Conservation (phyloP, 768 basidiomycete species). For the Rhodotorula graminis region DNA sequence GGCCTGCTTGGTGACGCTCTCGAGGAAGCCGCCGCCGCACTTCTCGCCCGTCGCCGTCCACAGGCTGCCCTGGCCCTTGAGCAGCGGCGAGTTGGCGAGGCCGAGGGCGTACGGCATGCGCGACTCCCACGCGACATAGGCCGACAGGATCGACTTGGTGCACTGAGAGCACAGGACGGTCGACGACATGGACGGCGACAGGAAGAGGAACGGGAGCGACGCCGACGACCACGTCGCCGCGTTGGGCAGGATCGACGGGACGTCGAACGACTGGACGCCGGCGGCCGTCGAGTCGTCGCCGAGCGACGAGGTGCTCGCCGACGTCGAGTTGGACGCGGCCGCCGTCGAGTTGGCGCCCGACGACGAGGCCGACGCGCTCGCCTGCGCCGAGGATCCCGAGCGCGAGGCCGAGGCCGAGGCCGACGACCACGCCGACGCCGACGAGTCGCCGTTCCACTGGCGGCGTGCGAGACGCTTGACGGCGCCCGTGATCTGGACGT, state of each 20-base stretch:
- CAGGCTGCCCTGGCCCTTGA: constrained; percentile 62
- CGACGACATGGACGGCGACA: constrained; percentile 55
- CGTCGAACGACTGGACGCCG: constrained; percentile 11
- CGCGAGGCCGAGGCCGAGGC: background rate
- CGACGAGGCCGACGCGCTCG: background rate
- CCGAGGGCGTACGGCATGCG: constrained; percentile 67
- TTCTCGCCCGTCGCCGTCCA: constrained; percentile 60
- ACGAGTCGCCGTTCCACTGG: background rate
- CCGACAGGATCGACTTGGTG: constrained; percentile 66
- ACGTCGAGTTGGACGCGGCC: background rate
- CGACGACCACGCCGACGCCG: background rate
- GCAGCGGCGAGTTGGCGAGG: constrained; percentile 59
- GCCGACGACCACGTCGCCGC: constrained; percentile 53
- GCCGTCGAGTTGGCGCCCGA: background rate
- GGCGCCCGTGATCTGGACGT: constrained; percentile 20
- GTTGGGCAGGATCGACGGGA: constrained; percentile 46
- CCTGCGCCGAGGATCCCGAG: background rate
- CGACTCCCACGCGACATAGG: constrained; percentile 74
- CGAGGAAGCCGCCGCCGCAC: constrained; percentile 60
- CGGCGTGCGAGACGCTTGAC: constrained; percentile 11
- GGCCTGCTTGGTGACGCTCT: constrained; percentile 27
- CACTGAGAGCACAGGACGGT: constrained; percentile 70
- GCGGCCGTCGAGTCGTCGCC: background rate
- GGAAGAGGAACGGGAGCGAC: constrained; percentile 71
- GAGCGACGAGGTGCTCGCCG: background rate